Evolutionary conservation across 148 eudicot species (phyloP), one percentile per base, ranked within the genome.

Genomic region (Fagopyrum tataricum): DNA sequence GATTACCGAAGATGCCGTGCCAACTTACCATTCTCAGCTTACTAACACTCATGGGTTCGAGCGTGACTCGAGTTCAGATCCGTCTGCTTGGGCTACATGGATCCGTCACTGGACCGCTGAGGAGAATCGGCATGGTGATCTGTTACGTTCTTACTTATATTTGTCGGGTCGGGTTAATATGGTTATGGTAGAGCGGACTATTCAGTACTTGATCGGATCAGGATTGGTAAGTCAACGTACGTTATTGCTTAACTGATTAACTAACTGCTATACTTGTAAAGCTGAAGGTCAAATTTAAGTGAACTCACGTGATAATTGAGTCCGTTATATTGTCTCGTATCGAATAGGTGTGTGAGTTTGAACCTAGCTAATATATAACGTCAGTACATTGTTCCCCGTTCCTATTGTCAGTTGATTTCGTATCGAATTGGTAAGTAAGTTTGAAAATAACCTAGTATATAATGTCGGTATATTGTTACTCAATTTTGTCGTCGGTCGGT

Each of bases 81-180:
- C 70, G 20, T 47, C 39, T 26, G 82, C 82, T 2, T 82, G 85
- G 85, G 85, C 80, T 21, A 49, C 40, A 0, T 82, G 85, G 85
- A 77, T 78, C 37, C 71, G 82, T 62, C 49, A 73, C 12, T 82
- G 85, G 85, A 77, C 82, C 1, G 85, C 85, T 2, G 85, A 79
- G 75, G 85, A 82, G 55, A 82, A 82, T 18, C 56, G 82, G 11
- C 85, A 82, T 9, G 82, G 85, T 4, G 85, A 83, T 46, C 44
- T 83, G 72, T 75, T 83, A 1, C n/a, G 75, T 10, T 72, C 76
- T 6, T 83, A 79, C 37, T 52, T 83, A 48, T 83, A 83, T 18
- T 79, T 83, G 39, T 83, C 83, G 61, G 82, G 85, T 44, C 76
- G 85, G 70, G 85, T 83, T 62, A 82, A 83, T 49, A 83, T 83